A percentile compares a stretch with the other conserved stretches of the same genome.
Conservation (phyloP, 2,329 filamentous ascomycete genomes). For the Botrytis hyacinthi region DNA sequence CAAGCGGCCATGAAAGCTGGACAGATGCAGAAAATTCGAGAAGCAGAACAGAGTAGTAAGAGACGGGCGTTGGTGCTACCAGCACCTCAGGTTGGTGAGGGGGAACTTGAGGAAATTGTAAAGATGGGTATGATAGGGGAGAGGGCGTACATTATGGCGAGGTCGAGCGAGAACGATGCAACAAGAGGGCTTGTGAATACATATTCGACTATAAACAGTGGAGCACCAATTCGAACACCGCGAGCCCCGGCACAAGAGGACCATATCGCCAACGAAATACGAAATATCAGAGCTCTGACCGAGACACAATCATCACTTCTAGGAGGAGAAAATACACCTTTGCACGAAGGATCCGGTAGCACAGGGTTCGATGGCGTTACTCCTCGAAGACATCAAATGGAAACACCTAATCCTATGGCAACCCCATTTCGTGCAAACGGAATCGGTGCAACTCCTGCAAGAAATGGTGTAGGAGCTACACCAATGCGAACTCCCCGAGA, state of each 20-base stretch:
- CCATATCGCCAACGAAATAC: slow-evolving; percentile 92
- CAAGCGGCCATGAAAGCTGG: slow-evolving; percentile 90
- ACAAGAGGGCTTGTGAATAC: slow-evolving; percentile 84
- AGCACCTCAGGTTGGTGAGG: slow-evolving; percentile 85
- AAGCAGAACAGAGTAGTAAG: slow-evolving; percentile 96
- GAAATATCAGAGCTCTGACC: slow-evolving; percentile 87
- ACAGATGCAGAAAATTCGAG: slow-evolving; percentile 89
- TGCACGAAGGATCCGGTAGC: slow-evolving; percentile 76
- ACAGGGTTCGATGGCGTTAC: slow-evolving; percentile 86
- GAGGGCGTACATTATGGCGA: slow-evolving; percentile 72
- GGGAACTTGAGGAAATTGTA: slow-evolving; percentile 93
- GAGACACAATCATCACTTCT: slow-evolving; percentile 91
- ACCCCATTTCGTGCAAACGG: slow-evolving; percentile 74
- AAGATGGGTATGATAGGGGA: slow-evolving; percentile 98
- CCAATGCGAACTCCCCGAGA: slow-evolving; percentile 87
- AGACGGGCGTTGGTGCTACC: slow-evolving; percentile 79
- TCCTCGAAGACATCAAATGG: slow-evolving; percentile 73
- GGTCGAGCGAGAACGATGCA: slow-evolving; percentile 76
- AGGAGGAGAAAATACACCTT: slow-evolving; percentile 88
- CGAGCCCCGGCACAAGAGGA: slow-evolving; percentile 90
- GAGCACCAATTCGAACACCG: slow-evolving; percentile 87
- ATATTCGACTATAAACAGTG: slow-evolving; percentile 77
- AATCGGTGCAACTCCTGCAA: slow-evolving; percentile 63
- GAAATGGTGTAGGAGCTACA: slow-evolving; percentile 67
- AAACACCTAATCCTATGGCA: slow-evolving; percentile 94